Percentiles rank a stretch among this genome's conserved stretches.
Conservation (phyloP, 192 early-diverging fungal genomes). For the Linderina pennispora region DNA sequence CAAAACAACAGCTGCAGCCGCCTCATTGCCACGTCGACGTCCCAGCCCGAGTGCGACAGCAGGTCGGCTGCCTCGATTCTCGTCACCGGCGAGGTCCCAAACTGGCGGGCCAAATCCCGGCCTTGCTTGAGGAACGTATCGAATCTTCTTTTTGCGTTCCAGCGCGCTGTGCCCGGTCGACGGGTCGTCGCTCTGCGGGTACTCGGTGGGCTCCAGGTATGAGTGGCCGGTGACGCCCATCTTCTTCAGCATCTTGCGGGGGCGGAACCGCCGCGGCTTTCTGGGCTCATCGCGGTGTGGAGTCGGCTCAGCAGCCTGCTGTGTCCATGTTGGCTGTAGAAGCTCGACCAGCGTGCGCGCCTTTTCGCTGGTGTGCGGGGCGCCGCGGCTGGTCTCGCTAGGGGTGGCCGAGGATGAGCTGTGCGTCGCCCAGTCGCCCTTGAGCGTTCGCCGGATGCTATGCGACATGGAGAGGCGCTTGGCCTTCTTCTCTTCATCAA, state of each 20-base stretch:
- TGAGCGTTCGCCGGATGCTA: conserved; percentile 11
- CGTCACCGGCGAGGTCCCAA: conserved; percentile 10
- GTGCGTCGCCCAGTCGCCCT: conserved; percentile 4
- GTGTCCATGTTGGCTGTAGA: conserved; percentile 1
- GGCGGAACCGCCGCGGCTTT: not conserved
- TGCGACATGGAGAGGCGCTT: conserved; percentile 10
- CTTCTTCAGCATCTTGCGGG: not conserved
- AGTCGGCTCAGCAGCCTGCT: too few relatives aligned
- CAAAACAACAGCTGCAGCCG: conserved; percentile 15
- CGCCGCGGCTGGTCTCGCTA: not conserved
- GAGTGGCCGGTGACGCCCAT: not conserved
- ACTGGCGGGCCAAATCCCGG: conserved; percentile 11
- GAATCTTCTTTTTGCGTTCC: conserved; percentile 9
- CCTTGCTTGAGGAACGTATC: conserved; percentile 8
- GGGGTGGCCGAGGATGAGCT: not conserved
- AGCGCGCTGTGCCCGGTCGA: conserved; percentile 5
- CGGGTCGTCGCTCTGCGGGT: conserved; percentile 31
- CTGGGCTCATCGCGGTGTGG: too few relatives aligned
- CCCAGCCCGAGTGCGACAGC: conserved; percentile 12
- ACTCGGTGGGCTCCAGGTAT: conserved; percentile 4
- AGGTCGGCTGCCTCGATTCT: conserved; percentile 12
- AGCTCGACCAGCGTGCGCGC: conserved; percentile 16
- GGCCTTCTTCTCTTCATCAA: not conserved
- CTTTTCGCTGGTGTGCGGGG: not conserved
- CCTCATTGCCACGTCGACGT: conserved; percentile 11